Conservation (phyloP, 75 land plant genomes). For the Cupressus sempervirens region DNA sequence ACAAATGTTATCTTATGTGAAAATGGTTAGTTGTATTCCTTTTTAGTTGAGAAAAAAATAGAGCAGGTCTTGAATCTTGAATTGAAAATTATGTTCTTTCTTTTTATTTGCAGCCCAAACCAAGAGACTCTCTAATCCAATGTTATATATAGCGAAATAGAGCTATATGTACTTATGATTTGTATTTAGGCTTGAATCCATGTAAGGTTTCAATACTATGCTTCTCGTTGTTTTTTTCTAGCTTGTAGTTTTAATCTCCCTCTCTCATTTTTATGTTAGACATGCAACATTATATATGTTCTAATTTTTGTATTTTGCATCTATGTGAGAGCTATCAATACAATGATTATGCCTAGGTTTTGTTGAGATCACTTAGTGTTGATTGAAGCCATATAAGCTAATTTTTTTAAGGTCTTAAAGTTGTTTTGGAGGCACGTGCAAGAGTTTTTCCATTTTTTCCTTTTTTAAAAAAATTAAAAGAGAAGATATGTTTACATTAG, state of each 20-base stretch:
- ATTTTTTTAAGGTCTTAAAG: neutral
- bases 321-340: neutral
- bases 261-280: neutral
- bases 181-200: conserved; percentile 63
- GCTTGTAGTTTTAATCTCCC: neutral
- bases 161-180: conserved; percentile 58
- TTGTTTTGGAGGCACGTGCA: neutral
- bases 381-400: neutral
- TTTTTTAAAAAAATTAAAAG: neutral
- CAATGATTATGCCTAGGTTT: neutral
- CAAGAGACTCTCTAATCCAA: conserved; percentile 61
- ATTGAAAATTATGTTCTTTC: neutral
- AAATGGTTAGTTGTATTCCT: neutral
- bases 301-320: conserved; percentile 2
- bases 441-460: neutral
- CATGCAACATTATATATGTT: neutral
- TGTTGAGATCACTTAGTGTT: neutral
- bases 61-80: neutral
- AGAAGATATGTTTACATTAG: neutral
- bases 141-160: conserved; percentile 78
- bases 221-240: neutral
- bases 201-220: conserved; percentile 31
- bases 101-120: conserved; percentile 70
- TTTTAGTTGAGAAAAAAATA: neutral
- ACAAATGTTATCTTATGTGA: neutral